phyloP scores from a whole-genome alignment of 768 basidiomycete genomes.

The Dacryopinax primogenitus region DNA sequence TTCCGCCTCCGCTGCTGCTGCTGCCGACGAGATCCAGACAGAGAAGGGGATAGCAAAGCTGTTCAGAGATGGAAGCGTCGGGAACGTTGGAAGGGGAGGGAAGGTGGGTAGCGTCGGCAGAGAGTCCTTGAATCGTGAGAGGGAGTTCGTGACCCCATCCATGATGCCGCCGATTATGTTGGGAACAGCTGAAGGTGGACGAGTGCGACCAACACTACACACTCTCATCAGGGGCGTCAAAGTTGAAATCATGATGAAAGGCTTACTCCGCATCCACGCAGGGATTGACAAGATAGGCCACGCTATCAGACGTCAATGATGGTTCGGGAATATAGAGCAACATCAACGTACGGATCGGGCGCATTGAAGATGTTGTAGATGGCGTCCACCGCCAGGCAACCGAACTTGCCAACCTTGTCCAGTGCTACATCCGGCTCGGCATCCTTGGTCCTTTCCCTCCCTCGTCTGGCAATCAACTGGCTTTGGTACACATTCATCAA shows the following conservation, averaged over 20 bases:
- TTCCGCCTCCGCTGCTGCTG: background rate
- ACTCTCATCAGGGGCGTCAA: background rate
- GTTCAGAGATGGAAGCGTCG: background rate
- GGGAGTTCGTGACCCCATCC: conserved; percentile 4
- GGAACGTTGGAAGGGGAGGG: background rate
- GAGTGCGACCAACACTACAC: background rate
- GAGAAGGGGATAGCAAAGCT: background rate
- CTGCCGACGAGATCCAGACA: background rate
- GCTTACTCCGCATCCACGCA: conserved; percentile 29
- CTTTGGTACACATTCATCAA: conserved; percentile 35
- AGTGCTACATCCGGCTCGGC: conserved; percentile 35
- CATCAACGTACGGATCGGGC: conserved; percentile 31
- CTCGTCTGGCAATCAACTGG: conserved; percentile 31
- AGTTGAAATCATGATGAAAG: background rate
- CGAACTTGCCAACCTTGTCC: conserved; percentile 32
- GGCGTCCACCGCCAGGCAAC: conserved; percentile 33
- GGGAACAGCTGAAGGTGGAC: background rate
- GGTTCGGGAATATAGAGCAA: background rate
- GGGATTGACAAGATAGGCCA: conserved; percentile 30
- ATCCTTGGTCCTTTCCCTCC: conserved; percentile 30
- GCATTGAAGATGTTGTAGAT: conserved; percentile 35
- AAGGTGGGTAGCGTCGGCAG: background rate
- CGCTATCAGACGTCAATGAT: background rate
- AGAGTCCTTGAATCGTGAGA: background rate
- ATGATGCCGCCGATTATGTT: conserved; percentile 4